Evolutionary conservation across 2,329 filamentous ascomycete genomes (phyloP).

Genomic region (Colletotrichum somersetense): DNA sequence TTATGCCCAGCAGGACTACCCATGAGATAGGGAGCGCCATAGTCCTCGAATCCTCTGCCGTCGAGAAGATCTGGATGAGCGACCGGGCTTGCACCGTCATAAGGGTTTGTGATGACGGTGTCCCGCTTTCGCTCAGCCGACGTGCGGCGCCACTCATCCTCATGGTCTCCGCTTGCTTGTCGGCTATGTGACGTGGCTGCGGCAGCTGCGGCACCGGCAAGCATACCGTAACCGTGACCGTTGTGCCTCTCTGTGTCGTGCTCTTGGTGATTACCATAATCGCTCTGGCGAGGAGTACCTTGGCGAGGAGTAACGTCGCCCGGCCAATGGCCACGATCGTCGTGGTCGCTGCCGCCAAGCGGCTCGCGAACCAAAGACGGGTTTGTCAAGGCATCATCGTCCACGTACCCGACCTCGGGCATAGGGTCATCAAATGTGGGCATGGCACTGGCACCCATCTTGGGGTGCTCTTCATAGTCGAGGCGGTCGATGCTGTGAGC

Average conservation of each 20-base stretch:
- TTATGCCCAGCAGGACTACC: slow-evolving; percentile 69
- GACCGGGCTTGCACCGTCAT: slow-evolving; percentile 74
- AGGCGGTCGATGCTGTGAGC: slow-evolving; percentile 70
- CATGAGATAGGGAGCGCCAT: slow-evolving; percentile 62
- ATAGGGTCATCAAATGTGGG: slow-evolving; percentile 78
- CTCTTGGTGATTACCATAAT: slow-evolving; percentile 47
- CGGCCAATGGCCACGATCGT: slow-evolving; percentile 48
- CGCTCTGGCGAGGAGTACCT: slow-evolving; percentile 49
- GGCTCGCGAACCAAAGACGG: slow-evolving; percentile 86
- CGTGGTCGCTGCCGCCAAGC: slow-evolving; percentile 64
- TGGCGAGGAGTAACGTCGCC: slow-evolving; percentile 50
- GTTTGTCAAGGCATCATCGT: slow-evolving; percentile 83
- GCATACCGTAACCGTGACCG: slow-evolving; percentile 56
- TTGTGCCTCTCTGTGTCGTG: slow-evolving; percentile 42
- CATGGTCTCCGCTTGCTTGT: slow-evolving; percentile 68
- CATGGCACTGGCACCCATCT: slow-evolving; percentile 77
- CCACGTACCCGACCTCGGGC: slow-evolving; percentile 79
- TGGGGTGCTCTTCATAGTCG: slow-evolving; percentile 64
- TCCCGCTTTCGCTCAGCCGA: slow-evolving; percentile 75
- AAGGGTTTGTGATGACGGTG: slow-evolving; percentile 75
- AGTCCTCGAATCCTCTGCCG: slow-evolving; percentile 54
- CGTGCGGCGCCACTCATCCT: slow-evolving; percentile 74
- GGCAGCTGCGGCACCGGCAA: slow-evolving; percentile 64
- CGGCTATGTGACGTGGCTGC: slow-evolving; percentile 63
- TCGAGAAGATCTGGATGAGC: slow-evolving; percentile 66